phyloP scores from a whole-genome alignment of 768 basidiomycete genomes.

The Amanita molliuscula region DNA sequence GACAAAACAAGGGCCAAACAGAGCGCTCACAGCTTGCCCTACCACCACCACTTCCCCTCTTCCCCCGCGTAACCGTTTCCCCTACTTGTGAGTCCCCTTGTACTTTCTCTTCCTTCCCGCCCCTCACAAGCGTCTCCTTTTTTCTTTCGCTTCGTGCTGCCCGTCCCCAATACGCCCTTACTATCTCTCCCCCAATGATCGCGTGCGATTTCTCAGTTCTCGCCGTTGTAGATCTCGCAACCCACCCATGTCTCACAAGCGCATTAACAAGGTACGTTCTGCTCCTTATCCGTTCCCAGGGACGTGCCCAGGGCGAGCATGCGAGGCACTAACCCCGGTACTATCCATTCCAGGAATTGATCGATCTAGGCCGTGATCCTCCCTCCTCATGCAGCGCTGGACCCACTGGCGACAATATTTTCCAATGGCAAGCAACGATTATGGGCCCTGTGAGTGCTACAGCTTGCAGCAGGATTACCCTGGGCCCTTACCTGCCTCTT shows the following conservation, averaged over 20 bases:
- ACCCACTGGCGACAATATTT: conserved; percentile 96
- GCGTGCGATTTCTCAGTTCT: conserved; percentile 29
- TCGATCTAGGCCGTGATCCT: conserved; percentile 98
- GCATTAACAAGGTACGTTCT: conserved; percentile 88
- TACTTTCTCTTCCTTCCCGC: conserved; percentile 7
- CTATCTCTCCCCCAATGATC: conserved; percentile 19
- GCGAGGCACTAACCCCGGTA: conserved; percentile 11
- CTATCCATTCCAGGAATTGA: conserved; percentile 68
- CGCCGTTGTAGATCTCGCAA: conserved; percentile 17
- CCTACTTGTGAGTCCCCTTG: conserved; percentile 23
- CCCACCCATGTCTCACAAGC: conserved; percentile 84
- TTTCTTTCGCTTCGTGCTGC: background rate
- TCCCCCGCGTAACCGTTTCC: conserved; percentile 13
- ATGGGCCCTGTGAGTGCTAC: conserved; percentile 88
- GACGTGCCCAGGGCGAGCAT: conserved; percentile 6
- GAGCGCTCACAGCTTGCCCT: conserved; percentile 31
- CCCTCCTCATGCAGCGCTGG: conserved; percentile 99
- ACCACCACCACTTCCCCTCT: conserved; percentile 37
- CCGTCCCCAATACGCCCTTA: background rate
- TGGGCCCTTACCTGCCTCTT: conserved; percentile 18
- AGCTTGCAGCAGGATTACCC: conserved; percentile 2
- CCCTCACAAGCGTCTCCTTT: background rate
- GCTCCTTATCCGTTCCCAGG: conserved; percentile 8
- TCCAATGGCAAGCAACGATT: conserved; percentile 99
- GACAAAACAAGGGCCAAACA: conserved; percentile 40